These are phyloP conservation scores for Paramecium primaurelia DNA, from an alignment of 73 alveolate species.

Conservation along the genomic window DNA sequence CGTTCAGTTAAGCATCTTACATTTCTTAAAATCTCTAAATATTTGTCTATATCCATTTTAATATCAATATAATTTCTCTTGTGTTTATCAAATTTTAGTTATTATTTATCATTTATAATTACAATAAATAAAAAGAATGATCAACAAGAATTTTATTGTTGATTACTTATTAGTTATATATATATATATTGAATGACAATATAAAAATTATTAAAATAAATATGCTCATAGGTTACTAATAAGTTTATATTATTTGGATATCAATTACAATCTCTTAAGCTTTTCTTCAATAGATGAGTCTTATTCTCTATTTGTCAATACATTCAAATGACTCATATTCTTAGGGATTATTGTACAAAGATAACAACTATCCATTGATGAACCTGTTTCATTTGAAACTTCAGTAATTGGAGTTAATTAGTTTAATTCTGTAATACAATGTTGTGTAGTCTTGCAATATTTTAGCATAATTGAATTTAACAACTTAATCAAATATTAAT, in stretches of 20 bases:
- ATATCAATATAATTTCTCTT: neutral
- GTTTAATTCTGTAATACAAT: neutral
- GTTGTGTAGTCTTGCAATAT: neutral
- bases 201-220: neutral
- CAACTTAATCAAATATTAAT: neutral
- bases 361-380: neutral
- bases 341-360: neutral
- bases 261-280: neutral
- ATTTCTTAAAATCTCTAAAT: slow-evolving; percentile 76
- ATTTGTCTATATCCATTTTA: slow-evolving; percentile 71
- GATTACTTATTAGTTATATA: too few species aligned
- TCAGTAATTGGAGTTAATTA: neutral
- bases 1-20: slow-evolving; percentile 81
- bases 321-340: neutral
- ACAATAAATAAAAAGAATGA: too few species aligned
- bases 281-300: neutral
- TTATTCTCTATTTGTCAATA: neutral
- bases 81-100: neutral
- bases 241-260: neutral
- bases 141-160: too few species aligned
- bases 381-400: neutral
- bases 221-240: neutral
- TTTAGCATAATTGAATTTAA: neutral
- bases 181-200: neutral
- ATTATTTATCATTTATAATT: neutral